Base-by-base conservation (phyloP, 257 asterid genomes). In the Plantago major region DNA sequence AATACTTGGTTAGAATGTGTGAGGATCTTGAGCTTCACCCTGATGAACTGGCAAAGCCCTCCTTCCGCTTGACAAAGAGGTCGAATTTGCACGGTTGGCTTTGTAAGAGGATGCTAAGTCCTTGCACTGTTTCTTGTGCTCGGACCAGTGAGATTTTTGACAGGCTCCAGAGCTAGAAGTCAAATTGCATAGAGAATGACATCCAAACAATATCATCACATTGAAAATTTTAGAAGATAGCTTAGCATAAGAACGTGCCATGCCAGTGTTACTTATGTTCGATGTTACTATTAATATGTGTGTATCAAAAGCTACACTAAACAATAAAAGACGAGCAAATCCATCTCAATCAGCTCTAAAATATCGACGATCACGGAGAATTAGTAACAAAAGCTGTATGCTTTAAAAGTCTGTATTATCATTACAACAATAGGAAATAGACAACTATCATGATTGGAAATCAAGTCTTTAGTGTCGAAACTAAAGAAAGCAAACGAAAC, bases 81-180 rank as follows among this genome's bases (percentile, higher is more conserved):
- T 55, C 57, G 80, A 67, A 55, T 68, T 73, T 57, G 61, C 56
- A 59, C 37, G 71, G 56, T 66, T 71, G 55, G 64, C 67, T 77
- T 67, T 84, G 66, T 73, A 51, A 49, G 68, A 58, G 58, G 76
- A 58, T 62, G 67, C 71, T 58, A 82, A 78, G 55, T 84, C 83
- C 68, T 58, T 72, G 77, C 97, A 90, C 67, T 77, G 76, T n/a
- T 43, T 50, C 88, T 83, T 87, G 79, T 90, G 97, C 79, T 60
- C 95, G 57, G 89, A 74, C 97, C 97, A 90, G 67, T 90, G 97
- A 37, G 94, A 76, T 68, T 28, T 78, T 75, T 90, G 97, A 79
- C 97, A 90, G 69, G 76, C 78, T 71, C 55, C 85, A 62, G 97
- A 87, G 78, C 97, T 90, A 74, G 22, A 69, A 75, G 61, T 70